Evolutionary conservation across 441 rosid genomes (phyloP), one percentile per base, ranked within the genome.

Genomic region (Codiaeum variegatum): DNA sequence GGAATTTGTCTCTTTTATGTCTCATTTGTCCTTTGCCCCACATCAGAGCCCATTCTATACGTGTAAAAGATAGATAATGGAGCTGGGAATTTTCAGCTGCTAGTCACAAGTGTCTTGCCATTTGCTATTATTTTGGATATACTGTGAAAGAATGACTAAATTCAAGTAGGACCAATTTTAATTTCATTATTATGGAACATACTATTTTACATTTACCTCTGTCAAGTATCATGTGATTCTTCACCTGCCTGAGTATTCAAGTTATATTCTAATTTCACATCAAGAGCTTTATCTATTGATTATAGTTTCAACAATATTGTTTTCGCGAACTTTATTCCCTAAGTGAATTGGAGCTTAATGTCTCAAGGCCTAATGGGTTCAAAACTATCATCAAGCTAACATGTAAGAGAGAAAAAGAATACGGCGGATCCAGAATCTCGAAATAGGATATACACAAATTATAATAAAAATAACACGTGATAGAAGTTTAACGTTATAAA

Each of bases 21-120:
- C 36, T 58, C 47, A 46, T 67, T 18, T 24, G 40, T 54, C 44
- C 66, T 60, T 60, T 5, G 40, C 13, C 66, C 28, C 42, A 12
- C 31, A 16, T 6, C 6, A 10, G 31, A 62, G 54, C 24, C 66
- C 69, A 28, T 49, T 9, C 26, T n/a, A 23, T 72, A 65, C 62
- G 0, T 42, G 58, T 6, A 42, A 73, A 4, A 32, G 10, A 38
- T 6, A 67, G 62, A 32, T 6, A 64, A 16, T 34, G 26, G n/a
- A 38, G 55, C n/a, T 38, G 65, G n/a, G 28, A 60, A 40, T 62
- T 71, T 61, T 51, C 46, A 63, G 63, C 69, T 75, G 70, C 32
- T 9, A 62, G 66, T 75, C 78, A 42, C 74, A 69, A 46, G 62
- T 40, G 38, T 64, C 74, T 9, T 70, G 70, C 56, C 66, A 38